A percentile compares a stretch with the other conserved stretches of the same genome.
These are phyloP conservation scores for Marchantia polymorpha DNA, from an alignment of 225 moss, liverwort and hornwort species.

Conservation along the genomic window DNA sequence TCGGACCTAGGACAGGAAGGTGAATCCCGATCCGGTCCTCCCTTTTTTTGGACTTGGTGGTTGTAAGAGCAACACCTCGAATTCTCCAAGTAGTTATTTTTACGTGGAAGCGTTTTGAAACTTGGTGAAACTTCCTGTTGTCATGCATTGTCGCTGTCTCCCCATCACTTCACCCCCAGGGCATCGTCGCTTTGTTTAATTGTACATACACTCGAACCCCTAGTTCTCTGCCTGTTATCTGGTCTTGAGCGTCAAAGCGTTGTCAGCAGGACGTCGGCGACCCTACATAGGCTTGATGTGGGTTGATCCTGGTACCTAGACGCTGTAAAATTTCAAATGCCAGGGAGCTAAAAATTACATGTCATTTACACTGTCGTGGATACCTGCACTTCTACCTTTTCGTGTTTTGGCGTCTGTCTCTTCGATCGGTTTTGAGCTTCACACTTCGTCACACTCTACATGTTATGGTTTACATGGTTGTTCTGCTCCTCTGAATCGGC, in stretches of 20 bases:
- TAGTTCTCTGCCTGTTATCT: neutral
- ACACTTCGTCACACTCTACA: too few species aligned
- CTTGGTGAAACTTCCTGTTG: neutral
- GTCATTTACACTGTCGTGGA: neutral
- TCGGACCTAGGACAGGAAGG: neutral
- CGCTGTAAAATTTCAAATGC: neutral
- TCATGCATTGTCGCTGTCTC: neutral
- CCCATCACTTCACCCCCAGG: too few species aligned
- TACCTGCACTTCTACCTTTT: too few species aligned
- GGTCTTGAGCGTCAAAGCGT: neutral
- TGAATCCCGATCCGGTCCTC: neutral
- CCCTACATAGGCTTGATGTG: neutral
- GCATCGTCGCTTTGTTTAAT: neutral
- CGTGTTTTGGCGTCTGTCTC: too few species aligned
- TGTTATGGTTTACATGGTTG: too few species aligned
- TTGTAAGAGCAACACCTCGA: neutral
- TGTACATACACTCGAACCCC: constrained; percentile 12
- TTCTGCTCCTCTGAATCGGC: too few species aligned
- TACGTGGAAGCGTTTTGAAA: neutral
- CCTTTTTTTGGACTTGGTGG: neutral
- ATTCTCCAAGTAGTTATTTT: neutral
- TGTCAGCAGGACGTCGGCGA: neutral
- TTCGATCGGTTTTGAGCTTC: too few species aligned
- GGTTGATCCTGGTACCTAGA: constrained; percentile 12
- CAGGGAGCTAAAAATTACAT: neutral